Conservation (phyloP, 768 basidiomycete genomes). For the Tylopilus balloui region DNA sequence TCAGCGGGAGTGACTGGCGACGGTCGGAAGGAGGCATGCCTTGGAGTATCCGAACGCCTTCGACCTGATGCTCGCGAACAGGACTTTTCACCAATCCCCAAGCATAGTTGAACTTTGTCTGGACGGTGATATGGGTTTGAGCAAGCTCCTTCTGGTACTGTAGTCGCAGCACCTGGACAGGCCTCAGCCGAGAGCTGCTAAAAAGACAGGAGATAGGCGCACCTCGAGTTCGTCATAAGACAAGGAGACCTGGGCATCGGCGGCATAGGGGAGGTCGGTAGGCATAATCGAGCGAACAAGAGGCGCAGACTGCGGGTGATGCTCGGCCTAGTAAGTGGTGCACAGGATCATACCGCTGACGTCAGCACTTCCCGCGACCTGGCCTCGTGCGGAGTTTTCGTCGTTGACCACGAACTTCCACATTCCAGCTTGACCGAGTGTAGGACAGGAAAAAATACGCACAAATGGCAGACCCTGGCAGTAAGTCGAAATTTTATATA, state of each 20-base stretch:
- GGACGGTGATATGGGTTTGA: constrained; percentile 81
- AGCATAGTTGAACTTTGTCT: constrained; percentile 96
- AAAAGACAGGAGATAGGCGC: not conserved
- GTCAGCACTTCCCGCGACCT: constrained; percentile 18
- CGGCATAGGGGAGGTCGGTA: constrained; percentile 91
- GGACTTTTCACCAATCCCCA: constrained; percentile 97
- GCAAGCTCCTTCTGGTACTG: constrained; percentile 89
- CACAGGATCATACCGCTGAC: constrained; percentile 23
- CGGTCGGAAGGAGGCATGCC: constrained; percentile 43
- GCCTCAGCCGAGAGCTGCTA: not conserved
- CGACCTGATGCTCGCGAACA: constrained; percentile 76
- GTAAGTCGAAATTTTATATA: constrained; percentile 40
- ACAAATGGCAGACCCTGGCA: constrained; percentile 49
- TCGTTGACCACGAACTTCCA: constrained; percentile 25
- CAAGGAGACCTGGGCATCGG: constrained; percentile 86
- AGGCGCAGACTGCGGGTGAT: constrained; percentile 13
- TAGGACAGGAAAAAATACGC: constrained; percentile 16
- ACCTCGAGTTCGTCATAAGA: constrained; percentile 90
- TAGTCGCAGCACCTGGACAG: constrained; percentile 64
- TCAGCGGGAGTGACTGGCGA: constrained; percentile 1
- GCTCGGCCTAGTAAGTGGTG: constrained; percentile 2
- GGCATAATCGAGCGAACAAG: constrained; percentile 40
- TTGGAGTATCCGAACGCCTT: constrained; percentile 89
- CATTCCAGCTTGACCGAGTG: constrained; percentile 12
- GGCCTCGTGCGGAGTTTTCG: constrained; percentile 16